Evolutionary conservation across 1,284 basidiomycete species (phyloP), one percentile per base, ranked within the genome.

Genomic region (Afroboletus lepidellus): DNA sequence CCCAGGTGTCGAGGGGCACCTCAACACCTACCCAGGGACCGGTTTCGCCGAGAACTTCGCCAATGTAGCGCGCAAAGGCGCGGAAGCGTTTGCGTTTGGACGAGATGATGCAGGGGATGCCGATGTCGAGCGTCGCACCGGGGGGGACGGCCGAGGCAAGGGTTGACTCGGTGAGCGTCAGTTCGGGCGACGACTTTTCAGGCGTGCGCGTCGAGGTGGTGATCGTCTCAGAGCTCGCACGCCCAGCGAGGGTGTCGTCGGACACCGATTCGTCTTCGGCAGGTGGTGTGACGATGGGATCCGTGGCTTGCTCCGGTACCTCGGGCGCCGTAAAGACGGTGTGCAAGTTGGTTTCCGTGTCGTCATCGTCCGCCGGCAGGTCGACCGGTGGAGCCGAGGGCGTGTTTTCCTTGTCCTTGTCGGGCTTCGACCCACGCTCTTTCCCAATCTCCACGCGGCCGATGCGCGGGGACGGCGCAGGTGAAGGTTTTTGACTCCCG

Each of bases 1-100:
- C 73, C 77, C 80, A 81, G 20, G 72, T 71, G 20, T 85, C 65
- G 52, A 90, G 76, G 0, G 90, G 87, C 15, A 94, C 87, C 68
- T 97, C 94, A 5, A 97, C 85, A 5, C 94, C 94, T 5, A 97
- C 90, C 93, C 93, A 97, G 0, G 88, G 84, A 0, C 92, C 94
- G 6, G 66, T 63, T 66, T 91, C 88, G 43, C 89, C 90, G 48
- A 80, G 77, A 5, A 95, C 80, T 60, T 89, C 85, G 3, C 93
- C 94, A 47, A 96, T 91, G 63, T 95, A 96, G 8, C 92, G 77
- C 20, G 92, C 91, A 59, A 84, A 87, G 1, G 92, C 94, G 48
- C 87, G 85, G 77, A 95, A 94, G 12, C 91, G 80, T 53, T 85
- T 86, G 27, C 88, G 79, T 61, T 88, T 88, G 32, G 86, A 86